Base-by-base conservation (phyloP, 768 basidiomycete species). In the Gloeostereum incarnatum region DNA sequence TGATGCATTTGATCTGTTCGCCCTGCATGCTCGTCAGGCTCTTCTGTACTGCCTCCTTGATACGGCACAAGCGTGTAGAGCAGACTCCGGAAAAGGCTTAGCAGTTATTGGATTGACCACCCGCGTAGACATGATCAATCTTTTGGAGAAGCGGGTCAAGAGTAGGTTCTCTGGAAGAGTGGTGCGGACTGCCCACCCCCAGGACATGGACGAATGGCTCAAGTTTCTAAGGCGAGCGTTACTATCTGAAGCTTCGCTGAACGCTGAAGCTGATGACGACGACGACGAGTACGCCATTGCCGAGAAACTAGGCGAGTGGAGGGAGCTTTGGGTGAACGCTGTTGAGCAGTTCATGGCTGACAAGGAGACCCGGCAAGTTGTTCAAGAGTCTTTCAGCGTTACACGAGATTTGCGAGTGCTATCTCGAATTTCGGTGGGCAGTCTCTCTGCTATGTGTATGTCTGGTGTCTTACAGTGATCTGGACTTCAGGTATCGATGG, bases 81-180 rank as follows among this genome's bases (percentile, higher is more conserved):
- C 78, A 2, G 69, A 69, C 13, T 57, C 62, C 31, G 66, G 63
- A 9, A 77, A 73, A 44, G 92, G 91, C 2, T 58, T 96, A 16
- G 84, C 82, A 0, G 80, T 99, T 23, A 65, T 99, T 24, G 96
- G 96, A 6, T 58, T 92, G 8, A 91, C 92, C 1, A 79, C 78
- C 22, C 78, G 92, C 6, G 71, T 93, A 17, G 92, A 98, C 50
- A 84, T 89, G 13, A 72, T 97, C 42, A 84, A 87, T 45, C 60
- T 86, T 2, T 67, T 99, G 13, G 96, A 99, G 57, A 99, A 99
- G 57, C 73, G 96, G 31, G 96, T 99, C 35, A 96, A 98, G 60
- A 96, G 91, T 46, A 77, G 96, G 3, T 99, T 98, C 61, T 97
- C 93, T 1, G 90, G 92, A 22, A 71, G 96, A 39, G 86, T 90